A percentile compares a stretch with the other conserved stretches of the same genome.
phyloP scores from a whole-genome alignment of 331 rosid species.

The Malus hybrid region DNA sequence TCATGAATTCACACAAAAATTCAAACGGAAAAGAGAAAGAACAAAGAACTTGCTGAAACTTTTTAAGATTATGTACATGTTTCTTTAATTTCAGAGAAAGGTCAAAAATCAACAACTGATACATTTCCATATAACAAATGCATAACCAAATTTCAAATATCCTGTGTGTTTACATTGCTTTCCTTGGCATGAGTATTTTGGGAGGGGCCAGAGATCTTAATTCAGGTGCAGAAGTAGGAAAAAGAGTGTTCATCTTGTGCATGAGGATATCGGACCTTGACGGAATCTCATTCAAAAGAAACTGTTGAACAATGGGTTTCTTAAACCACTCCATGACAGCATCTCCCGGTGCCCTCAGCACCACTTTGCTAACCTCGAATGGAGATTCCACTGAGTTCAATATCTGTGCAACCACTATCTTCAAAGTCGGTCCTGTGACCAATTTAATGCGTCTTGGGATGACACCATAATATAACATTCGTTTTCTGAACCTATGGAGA shows the following conservation, averaged over 20 bases:
- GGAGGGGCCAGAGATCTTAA: constrained; percentile 75
- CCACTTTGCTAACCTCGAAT: constrained; percentile 94
- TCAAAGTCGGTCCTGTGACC: constrained; percentile 82
- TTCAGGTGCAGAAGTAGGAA: constrained; percentile 95
- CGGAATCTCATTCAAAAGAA: constrained; percentile 83
- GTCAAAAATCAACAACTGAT: background rate
- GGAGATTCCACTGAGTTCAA: constrained; percentile 89
- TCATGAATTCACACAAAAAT: no score
- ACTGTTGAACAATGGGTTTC: constrained; percentile 92
- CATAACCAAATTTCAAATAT: background rate
- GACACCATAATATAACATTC: constrained; percentile 86
- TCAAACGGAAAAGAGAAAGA: background rate
- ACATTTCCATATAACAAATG: constrained; percentile 12
- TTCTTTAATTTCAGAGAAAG: background rate
- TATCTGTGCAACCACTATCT: constrained; percentile 83
- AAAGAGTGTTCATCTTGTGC: constrained; percentile 90
- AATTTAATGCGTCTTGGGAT: constrained; percentile 80
- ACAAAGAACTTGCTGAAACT: background rate
- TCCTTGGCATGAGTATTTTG: constrained; percentile 45
- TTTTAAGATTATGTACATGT: background rate
- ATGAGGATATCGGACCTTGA: constrained; percentile 76
- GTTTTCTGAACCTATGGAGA: constrained; percentile 88
- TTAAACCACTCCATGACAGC: constrained; percentile 97
- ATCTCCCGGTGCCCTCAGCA: constrained; percentile 86
- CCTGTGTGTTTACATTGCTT: constrained; percentile 4